Percentiles rank a stretch among this genome's conserved stretches.
These are phyloP conservation scores for Leptomonas pyrrhocoris DNA, from an alignment of 208 protist genomes.

Conservation along the genomic window DNA sequence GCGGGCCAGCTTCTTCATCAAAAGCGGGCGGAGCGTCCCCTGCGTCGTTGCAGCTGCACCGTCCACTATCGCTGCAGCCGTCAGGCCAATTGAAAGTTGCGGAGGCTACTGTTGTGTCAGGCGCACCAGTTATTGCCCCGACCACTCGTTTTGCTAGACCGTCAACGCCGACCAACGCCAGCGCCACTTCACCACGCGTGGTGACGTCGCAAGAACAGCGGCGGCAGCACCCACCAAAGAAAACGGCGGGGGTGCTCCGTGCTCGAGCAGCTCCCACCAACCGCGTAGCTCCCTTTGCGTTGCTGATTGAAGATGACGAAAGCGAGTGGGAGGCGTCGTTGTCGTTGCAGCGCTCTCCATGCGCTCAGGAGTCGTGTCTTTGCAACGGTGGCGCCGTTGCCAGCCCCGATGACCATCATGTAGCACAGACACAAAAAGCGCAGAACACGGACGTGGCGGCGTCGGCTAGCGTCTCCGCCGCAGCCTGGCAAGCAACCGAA, in stretches of 20 bases:
- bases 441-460: too few species aligned
- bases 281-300: not conserved
- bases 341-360: constrained; percentile 1
- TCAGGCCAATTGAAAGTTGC: too few species aligned
- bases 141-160: not conserved
- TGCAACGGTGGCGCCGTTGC: too few species aligned
- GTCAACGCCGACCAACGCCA: not conserved
- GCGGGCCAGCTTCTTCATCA: not conserved
- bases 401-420: too few species aligned
- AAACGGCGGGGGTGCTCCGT: constrained; percentile 8
- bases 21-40: too few species aligned
- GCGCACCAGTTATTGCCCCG: not conserved
- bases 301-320: constrained; percentile 11
- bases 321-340: constrained; percentile 3
- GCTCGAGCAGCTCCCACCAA: not conserved
- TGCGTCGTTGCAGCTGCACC: too few species aligned
- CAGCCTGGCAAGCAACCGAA: constrained; percentile 8
- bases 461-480: not conserved
- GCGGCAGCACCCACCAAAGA: not conserved
- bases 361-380: not conserved
- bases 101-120: too few species aligned
- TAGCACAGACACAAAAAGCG: too few species aligned
- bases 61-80: not conserved
- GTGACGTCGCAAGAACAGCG: not conserved
- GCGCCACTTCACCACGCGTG: not conserved